phyloP scores from a whole-genome alignment of 345 rosid species.

The Pistacia vera region DNA sequence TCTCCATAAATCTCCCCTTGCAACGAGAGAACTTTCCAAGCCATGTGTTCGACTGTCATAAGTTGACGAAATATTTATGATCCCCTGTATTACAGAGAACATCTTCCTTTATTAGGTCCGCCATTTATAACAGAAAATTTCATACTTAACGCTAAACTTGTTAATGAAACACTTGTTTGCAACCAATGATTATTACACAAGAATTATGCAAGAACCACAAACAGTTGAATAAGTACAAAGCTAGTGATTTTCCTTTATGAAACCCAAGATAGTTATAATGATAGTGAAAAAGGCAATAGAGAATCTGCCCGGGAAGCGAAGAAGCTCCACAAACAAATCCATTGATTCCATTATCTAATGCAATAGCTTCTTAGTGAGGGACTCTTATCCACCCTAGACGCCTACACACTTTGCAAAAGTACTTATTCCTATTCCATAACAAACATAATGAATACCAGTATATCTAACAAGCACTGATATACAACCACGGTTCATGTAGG shows the following conservation, averaged over 20 bases:
- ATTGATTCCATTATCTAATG: not conserved
- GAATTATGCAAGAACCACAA: not conserved
- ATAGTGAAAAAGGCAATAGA: not conserved
- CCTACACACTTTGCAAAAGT: not conserved
- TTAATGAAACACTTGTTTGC: not conserved
- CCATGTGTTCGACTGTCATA: slow-evolving; percentile 74
- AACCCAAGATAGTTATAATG: not conserved
- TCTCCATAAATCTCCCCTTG: slow-evolving; percentile 97
- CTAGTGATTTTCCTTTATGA: not conserved
- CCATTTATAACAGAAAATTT: not conserved
- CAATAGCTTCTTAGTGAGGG: not conserved
- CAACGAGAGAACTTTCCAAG: slow-evolving; percentile 77
- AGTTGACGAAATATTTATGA: slow-evolving; percentile 71
- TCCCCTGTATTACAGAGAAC: slow-evolving; percentile 49
- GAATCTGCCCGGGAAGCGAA: not conserved
- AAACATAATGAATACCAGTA: not conserved
- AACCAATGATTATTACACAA: not conserved
- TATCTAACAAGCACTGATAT: not conserved
- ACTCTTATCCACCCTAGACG: not conserved
- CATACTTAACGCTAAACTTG: not conserved
- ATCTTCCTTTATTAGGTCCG: not conserved
- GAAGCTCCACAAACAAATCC: not conserved
- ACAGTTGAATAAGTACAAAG: not conserved
- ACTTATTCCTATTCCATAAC: not conserved
- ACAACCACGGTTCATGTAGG: not conserved